phyloP scores from a whole-genome alignment of 306 rosid genomes.

The Prunus kanzakura region DNA sequence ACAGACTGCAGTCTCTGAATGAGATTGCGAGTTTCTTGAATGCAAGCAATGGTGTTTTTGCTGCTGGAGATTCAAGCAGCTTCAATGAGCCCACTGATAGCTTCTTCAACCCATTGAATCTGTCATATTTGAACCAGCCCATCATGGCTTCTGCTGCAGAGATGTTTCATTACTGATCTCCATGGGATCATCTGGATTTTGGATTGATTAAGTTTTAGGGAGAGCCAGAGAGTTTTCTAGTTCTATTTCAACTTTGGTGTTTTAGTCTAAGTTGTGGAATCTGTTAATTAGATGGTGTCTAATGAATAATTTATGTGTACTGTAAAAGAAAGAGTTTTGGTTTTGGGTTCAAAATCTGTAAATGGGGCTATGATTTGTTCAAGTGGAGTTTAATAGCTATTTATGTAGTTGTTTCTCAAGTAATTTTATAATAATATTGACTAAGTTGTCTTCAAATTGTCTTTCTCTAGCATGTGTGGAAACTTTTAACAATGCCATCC shows the following conservation, averaged over 20 bases:
- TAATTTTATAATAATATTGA: conserved; percentile 20
- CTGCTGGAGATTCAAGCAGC: conserved; percentile 15
- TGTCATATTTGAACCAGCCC: conserved; percentile 58
- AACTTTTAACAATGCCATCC: not conserved
- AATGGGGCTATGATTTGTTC: conserved; percentile 22
- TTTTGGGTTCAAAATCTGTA: conserved; percentile 25
- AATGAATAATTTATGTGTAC: conserved; percentile 41
- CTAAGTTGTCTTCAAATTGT: conserved; percentile 4
- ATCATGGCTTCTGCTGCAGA: conserved; percentile 66
- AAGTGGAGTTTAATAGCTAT: conserved; percentile 5
- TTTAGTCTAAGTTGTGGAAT: too few species aligned
- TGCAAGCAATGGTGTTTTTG: conserved; percentile 34
- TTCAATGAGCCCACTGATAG: conserved; percentile 38
- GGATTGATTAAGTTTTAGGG: conserved; percentile 4
- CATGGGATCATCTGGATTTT: not conserved
- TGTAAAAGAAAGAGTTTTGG: not conserved
- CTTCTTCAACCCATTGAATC: conserved; percentile 45
- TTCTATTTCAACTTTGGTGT: not conserved
- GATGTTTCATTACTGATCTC: conserved; percentile 41
- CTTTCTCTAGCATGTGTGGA: not conserved
- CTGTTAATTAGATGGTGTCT: conserved; percentile 19
- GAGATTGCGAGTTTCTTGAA: conserved; percentile 52
- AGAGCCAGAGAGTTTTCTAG: not conserved
- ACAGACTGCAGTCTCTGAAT: conserved; percentile 60
- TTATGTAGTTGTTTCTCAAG: conserved; percentile 3